Conservation (phyloP, 83 land plant species). For the Thuja plicata region DNA sequence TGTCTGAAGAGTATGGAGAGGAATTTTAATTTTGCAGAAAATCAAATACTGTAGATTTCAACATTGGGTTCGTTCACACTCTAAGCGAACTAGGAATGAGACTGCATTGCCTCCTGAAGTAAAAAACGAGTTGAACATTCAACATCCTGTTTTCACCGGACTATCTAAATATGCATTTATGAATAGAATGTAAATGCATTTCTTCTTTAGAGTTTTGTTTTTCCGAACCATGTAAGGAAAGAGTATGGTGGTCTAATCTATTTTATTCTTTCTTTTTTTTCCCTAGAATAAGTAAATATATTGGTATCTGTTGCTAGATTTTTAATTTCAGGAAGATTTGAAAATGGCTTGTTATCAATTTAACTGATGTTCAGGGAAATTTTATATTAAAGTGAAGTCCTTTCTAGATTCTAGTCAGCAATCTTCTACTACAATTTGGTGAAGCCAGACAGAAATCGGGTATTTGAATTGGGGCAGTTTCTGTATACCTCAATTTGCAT, state of each 20-base stretch:
- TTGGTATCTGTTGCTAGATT: background rate
- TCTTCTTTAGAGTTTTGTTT: slow-evolving; percentile 7
- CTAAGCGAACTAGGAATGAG: slow-evolving; percentile 39
- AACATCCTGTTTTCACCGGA: slow-evolving; percentile 15
- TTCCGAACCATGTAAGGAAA: slow-evolving; percentile 1
- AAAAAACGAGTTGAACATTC: slow-evolving; percentile 34
- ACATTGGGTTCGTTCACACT: slow-evolving; percentile 23
- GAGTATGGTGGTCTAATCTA: slow-evolving; percentile 13
- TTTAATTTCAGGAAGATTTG: background rate
- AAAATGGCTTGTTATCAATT: background rate
- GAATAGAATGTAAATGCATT: slow-evolving; percentile 3
- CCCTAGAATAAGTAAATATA: background rate
- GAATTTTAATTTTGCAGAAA: slow-evolving; percentile 58
- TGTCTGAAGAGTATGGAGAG: slow-evolving; percentile 52
- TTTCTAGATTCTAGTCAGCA: background rate
- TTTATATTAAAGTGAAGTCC: background rate
- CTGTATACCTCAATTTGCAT: background rate
- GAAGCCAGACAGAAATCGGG: background rate
- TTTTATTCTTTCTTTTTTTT: slow-evolving; percentile 11
- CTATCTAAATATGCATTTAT: background rate
- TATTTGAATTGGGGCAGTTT: background rate
- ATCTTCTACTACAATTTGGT: background rate
- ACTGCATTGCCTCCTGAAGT: slow-evolving; percentile 35
- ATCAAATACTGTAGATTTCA: slow-evolving; percentile 34
- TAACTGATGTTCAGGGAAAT: background rate